Evolutionary conservation across 2,329 filamentous ascomycete genomes (phyloP), one percentile per base, ranked within the genome.

Genomic region (Tolypocladium pustulatum): DNA sequence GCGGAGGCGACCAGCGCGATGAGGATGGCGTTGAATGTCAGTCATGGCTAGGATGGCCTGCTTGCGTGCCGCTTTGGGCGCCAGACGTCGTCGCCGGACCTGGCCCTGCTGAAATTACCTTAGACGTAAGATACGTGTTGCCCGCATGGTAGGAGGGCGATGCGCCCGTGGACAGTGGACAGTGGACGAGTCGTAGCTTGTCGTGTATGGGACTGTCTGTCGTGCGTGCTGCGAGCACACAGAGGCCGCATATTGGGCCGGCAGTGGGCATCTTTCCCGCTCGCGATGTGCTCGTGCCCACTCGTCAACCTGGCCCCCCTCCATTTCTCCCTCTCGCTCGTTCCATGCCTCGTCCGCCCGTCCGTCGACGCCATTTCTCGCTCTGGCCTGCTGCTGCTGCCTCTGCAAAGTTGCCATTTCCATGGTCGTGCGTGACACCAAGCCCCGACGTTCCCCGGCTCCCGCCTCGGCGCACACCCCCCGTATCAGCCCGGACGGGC

Each of bases 161-260:
- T 30, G 30, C 46, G 46, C 46, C 46, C 9, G 46, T 51, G 25
- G 46, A 20, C 25, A 4, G 46, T 20, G 25, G 46, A 30, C 46
- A 27, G 27, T 17, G 46, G 46, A 51, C 46, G 17, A 51, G 25
- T 30, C 43, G 43, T 5, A 30, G 43, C 25, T 17, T n/a, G 38
- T 49, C 40, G 9, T 34, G 54, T 30, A 30, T 9, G 55, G 25
- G 49, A n/a, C n/a, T n/a, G n/a, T n/a, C 27, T 41, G 38, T 41
- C 38, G 38, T 41, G 38, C 38, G 56, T 25, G 20, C 43, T 37
- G 54, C 40, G 37, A 46, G 46, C 46, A 51, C 46, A 51, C 46
- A 20, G 46, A 20, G 56, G 56, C 43, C 56, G 56, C 56, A 57
- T 57, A 51, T 38, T 57, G 43, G 56, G 56, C 38, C 43, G 55